These are phyloP conservation scores for Fusarium brachygibbosum DNA, from an alignment of 2,329 filamentous ascomycete species.

Conservation along the genomic window DNA sequence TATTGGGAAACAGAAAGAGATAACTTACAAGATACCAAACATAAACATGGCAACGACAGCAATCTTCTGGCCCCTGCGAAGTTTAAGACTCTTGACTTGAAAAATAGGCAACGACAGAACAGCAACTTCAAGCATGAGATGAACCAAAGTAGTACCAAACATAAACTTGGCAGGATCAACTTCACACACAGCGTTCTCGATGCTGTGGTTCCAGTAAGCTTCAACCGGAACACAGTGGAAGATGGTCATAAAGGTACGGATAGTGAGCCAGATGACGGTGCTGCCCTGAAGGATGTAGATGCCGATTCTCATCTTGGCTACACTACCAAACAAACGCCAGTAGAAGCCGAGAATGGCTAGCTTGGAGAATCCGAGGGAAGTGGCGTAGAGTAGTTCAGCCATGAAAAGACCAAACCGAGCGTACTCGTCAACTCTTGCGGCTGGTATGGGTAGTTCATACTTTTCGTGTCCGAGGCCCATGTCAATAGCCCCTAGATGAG, in stretches of 20 bases:
- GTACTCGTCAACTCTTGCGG: slow-evolving; percentile 26
- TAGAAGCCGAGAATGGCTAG: slow-evolving; percentile 36
- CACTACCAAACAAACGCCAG: slow-evolving; percentile 35
- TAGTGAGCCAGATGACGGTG: slow-evolving; percentile 37
- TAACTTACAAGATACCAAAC: slow-evolving; percentile 40
- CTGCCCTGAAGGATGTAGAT: slow-evolving; percentile 33
- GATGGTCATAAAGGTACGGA: slow-evolving; percentile 39
- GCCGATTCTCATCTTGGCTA: slow-evolving; percentile 29
- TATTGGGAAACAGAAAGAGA: neutral
- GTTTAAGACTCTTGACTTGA: slow-evolving; percentile 34
- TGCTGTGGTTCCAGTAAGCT: slow-evolving; percentile 36
- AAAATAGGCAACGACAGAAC: slow-evolving; percentile 35
- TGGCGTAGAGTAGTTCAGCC: slow-evolving; percentile 33
- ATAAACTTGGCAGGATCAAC: slow-evolving; percentile 36
- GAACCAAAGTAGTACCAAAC: slow-evolving; percentile 38
- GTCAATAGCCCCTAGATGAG: slow-evolving; percentile 13
- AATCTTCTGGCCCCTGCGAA: slow-evolving; percentile 30
- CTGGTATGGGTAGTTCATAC: slow-evolving; percentile 18
- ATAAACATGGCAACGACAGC: slow-evolving; percentile 37
- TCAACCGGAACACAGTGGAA: slow-evolving; percentile 33
- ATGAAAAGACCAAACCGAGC: slow-evolving; percentile 33
- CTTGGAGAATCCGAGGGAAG: slow-evolving; percentile 35
- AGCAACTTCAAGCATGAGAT: slow-evolving; percentile 33
- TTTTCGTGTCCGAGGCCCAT: slow-evolving; percentile 34
- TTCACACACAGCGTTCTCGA: slow-evolving; percentile 33